Conservation (phyloP, 2,329 filamentous ascomycete genomes). For the Colletotrichum liriopes region DNA sequence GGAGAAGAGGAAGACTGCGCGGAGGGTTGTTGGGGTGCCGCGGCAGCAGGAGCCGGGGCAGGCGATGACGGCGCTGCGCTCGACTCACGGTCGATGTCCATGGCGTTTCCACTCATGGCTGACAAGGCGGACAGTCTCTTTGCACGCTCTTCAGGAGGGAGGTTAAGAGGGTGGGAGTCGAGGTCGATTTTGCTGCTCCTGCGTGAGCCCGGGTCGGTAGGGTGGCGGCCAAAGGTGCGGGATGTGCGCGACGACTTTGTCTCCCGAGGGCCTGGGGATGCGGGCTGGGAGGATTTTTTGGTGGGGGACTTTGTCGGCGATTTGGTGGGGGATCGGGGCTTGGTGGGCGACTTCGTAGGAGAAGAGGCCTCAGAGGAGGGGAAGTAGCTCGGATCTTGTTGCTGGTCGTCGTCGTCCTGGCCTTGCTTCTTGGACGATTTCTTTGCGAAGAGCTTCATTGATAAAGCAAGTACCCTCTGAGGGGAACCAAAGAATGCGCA, state of each 20-base stretch:
- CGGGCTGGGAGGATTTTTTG: constrained; percentile 54
- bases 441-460: constrained; percentile 70
- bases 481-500: constrained; percentile 41
- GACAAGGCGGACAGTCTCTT: constrained; percentile 79
- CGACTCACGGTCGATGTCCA: constrained; percentile 83
- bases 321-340: constrained; percentile 48
- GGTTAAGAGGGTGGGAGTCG: constrained; percentile 89
- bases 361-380: constrained; percentile 55
- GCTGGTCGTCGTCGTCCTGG: constrained; percentile 55
- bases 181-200: constrained; percentile 73
- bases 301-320: constrained; percentile 51
- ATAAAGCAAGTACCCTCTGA: constrained; percentile 42
- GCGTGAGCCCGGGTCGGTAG: constrained; percentile 62
- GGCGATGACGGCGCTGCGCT: constrained; percentile 69
- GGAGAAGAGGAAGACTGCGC: constrained; percentile 65
- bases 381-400: constrained; percentile 47
- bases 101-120: constrained; percentile 74
- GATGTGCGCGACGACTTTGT: constrained; percentile 60
- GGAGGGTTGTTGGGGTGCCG: constrained; percentile 54
- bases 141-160: constrained; percentile 86
- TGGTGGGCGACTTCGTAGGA: constrained; percentile 47
- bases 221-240: constrained; percentile 63
- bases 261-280: constrained; percentile 47
- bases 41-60: constrained; percentile 57
- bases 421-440: constrained; percentile 60